A percentile compares a stretch with the other conserved stretches of the same genome.
These are phyloP conservation scores for Miamiensis avidus DNA, from an alignment of 169 alveolate genomes.

Conservation along the genomic window DNA sequence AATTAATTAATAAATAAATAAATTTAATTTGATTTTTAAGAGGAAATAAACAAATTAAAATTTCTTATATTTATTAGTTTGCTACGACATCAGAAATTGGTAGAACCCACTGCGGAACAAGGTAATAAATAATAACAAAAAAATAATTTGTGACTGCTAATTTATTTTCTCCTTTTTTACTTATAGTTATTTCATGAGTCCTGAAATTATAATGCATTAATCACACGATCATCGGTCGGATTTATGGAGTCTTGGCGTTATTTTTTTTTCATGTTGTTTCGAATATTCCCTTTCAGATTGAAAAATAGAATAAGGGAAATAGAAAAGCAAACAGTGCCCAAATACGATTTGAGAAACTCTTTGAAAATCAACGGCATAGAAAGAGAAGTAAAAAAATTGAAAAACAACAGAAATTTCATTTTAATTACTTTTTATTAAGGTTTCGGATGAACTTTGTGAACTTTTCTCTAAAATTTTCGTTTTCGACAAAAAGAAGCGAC, in stretches of 20 bases:
- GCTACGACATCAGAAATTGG: conserved; percentile 14
- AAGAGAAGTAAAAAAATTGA: neutral
- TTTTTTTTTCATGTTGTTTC: conserved; percentile 43
- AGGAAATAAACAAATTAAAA: too few species aligned
- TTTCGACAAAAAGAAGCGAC: neutral
- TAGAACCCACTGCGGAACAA: conserved; percentile 41
- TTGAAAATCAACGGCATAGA: neutral
- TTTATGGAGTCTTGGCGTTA: conserved; percentile 50
- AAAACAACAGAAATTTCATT: too few species aligned
- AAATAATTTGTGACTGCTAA: too few species aligned
- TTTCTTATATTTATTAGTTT: too few species aligned
- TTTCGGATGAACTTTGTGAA: neutral
- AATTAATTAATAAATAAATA: too few species aligned
- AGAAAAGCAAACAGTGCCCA: neutral
- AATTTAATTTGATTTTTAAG: too few species aligned
- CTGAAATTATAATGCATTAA: conserved; percentile 37
- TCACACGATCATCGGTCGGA: conserved; percentile 37
- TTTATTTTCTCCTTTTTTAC: too few species aligned
- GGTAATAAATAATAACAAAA: too few species aligned
- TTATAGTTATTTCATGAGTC: conserved; percentile 50
- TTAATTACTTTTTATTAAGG: neutral
- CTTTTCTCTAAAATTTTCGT: neutral
- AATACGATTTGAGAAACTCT: neutral
- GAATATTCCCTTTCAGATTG: conserved; percentile 28
- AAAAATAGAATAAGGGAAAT: neutral